Evolutionary conservation across 2,329 filamentous ascomycete species (phyloP).

Genomic region (Fusarium transvaalense): DNA sequence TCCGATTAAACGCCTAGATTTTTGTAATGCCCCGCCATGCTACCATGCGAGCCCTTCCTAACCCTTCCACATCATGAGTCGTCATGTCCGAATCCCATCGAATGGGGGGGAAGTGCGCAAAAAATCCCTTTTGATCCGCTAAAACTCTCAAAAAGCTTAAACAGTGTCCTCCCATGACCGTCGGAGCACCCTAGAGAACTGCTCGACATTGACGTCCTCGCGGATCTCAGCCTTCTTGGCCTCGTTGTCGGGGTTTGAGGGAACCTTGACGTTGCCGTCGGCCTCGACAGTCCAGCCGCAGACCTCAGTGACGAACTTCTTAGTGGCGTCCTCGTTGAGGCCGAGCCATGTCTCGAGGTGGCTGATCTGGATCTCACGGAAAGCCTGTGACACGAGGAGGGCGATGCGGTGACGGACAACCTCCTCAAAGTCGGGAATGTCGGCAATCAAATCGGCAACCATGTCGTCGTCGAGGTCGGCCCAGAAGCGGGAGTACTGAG

Average conservation of each 20-base stretch:
- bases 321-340: slow-evolving; percentile 73
- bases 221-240: slow-evolving; percentile 94
- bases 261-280: slow-evolving; percentile 77
- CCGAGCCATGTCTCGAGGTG: slow-evolving; percentile 83
- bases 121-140: slow-evolving; percentile 35
- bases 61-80: slow-evolving; percentile 47
- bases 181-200: slow-evolving; percentile 83
- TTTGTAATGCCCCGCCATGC: slow-evolving; percentile 50
- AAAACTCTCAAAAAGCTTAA: slow-evolving; percentile 44
- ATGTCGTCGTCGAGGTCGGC: slow-evolving; percentile 93
- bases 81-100: slow-evolving; percentile 48
- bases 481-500: slow-evolving; percentile 95
- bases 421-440: slow-evolving; percentile 96
- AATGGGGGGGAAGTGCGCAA: slow-evolving; percentile 40
- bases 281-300: slow-evolving; percentile 87
- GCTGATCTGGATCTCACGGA: slow-evolving; percentile 76
- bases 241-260: slow-evolving; percentile 96
- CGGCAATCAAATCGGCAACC: slow-evolving; percentile 94
- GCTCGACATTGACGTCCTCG: slow-evolving; percentile 93
- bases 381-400: slow-evolving; percentile 84
- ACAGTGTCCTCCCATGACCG: slow-evolving; percentile 83
- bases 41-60: slow-evolving; percentile 49
- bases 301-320: slow-evolving; percentile 85
- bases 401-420: slow-evolving; percentile 91
- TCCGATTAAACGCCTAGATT: slow-evolving; percentile 55